phyloP scores from a whole-genome alignment of 2,329 filamentous ascomycete genomes.

The Xylaria sp. region DNA sequence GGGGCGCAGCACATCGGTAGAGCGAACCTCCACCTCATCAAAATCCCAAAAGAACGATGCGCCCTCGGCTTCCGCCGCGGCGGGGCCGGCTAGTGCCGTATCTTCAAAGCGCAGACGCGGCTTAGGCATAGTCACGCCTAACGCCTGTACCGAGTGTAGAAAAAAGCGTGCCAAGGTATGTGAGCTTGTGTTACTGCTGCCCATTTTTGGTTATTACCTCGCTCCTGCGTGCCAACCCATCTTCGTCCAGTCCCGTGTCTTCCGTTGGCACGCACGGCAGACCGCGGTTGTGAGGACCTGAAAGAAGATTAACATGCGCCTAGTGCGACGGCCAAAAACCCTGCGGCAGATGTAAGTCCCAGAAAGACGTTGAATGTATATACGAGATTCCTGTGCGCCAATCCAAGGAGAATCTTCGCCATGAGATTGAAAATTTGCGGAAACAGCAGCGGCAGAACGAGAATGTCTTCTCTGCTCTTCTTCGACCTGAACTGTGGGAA shows the following conservation, averaged over 20 bases:
- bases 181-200: conserved; percentile 12
- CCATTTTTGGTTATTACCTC: conserved; percentile 4
- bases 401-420: conserved; percentile 70
- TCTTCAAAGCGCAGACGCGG: conserved; percentile 65
- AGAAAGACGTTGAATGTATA: conserved; percentile 66
- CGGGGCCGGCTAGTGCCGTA: conserved; percentile 45
- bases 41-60: conserved; percentile 46
- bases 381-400: conserved; percentile 73
- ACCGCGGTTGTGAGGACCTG: conserved; percentile 43
- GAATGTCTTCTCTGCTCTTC: conserved; percentile 65
- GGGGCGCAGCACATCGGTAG: conserved; percentile 42
- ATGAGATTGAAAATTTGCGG: conserved; percentile 68
- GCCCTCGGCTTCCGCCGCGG: conserved; percentile 38
- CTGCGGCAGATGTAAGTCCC: conserved; percentile 65
- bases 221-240: not conserved
- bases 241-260: conserved; percentile 14
- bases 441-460: conserved; percentile 66
- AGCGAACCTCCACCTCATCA: conserved; percentile 43
- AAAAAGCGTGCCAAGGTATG: conserved; percentile 71
- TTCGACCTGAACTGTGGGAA: conserved; percentile 62
- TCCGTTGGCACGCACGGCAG: not conserved
- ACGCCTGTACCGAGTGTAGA: conserved; percentile 70
- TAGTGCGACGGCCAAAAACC: conserved; percentile 69
- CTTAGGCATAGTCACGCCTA: conserved; percentile 67
- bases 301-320: conserved; percentile 16